Base-by-base conservation (phyloP, 352 stramenopile species). In the Pythium coloratum region DNA sequence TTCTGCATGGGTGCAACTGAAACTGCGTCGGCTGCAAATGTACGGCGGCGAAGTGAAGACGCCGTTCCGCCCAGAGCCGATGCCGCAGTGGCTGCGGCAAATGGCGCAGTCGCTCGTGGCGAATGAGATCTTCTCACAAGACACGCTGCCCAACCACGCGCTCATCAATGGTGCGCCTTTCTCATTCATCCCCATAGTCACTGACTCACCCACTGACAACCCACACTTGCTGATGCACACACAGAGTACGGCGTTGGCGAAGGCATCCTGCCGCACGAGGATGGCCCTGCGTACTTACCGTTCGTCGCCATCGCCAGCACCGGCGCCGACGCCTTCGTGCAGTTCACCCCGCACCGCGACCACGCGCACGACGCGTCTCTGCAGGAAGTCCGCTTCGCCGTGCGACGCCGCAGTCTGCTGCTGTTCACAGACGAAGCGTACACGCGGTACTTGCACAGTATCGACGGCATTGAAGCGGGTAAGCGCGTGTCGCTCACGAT, bases 241-340 rank as follows among this genome's bases (percentile, higher is more conserved):
- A 24, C 38, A 92, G 84, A 90, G 62, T 91, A 91, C 47, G 78
- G 69, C 0, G 72, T 85, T 14, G 84, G 81, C 30, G 82, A 92
- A 16, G 76, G 73, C 33, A 92, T 92, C 64, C 40, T 92, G 57
- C 82, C 84, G 14, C 84, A 91, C 49, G 76, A 91, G 49, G 84
- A 92, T 65, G 84, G 84, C 13, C 84, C 81, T 32, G 77, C 73
- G 33, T 91, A 93, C 73, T 82, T 78, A 47, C 81, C 84, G 38
- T 58, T 93, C 30, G 84, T 91, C 9, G 76, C 81, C 24, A 91
- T 91, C 67, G 60, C 89, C 57, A 93, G 79, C 66, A 79, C 80
- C 8, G 82, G 81, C 9, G 78, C 81, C 44, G 71, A 82, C 26
- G 82, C 76, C 18, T 64, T 68, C 7, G 78, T 93, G 62, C 85